phyloP scores from a whole-genome alignment of 208 protist genomes.

The Wallacemonas rigidus region DNA sequence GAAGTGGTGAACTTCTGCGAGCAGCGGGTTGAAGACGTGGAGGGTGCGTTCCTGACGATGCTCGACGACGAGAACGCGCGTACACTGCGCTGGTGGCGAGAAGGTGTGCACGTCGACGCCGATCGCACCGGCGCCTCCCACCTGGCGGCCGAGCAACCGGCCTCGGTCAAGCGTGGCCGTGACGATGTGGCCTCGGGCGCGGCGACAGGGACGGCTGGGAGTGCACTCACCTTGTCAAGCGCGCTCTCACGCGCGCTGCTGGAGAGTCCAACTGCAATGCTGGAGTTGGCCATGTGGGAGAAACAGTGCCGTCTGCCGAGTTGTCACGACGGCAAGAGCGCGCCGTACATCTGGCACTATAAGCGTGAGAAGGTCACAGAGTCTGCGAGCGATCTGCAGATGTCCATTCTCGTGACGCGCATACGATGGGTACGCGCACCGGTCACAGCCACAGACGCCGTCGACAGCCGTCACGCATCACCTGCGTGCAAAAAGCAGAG shows the following conservation, averaged over 20 bases:
- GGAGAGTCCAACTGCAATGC: not conserved
- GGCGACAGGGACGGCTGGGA: not conserved
- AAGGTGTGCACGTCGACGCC: not conserved
- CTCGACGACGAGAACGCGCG: slow-evolving; percentile 61
- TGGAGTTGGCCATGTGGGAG: not conserved
- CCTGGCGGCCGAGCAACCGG: not conserved
- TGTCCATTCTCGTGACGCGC: slow-evolving; percentile 62
- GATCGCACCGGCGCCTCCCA: not conserved
- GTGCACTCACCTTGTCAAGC: slow-evolving; percentile 5
- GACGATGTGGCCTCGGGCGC: not conserved
- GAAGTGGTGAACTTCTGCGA: slow-evolving; percentile 89
- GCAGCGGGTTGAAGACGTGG: slow-evolving; percentile 84
- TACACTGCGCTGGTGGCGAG: not conserved
- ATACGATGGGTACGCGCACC: slow-evolving; percentile 51
- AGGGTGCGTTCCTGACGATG: slow-evolving; percentile 66
- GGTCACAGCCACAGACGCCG: not conserved
- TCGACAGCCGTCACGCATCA: not conserved
- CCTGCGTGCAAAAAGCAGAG: not conserved
- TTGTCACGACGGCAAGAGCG: slow-evolving; percentile 32
- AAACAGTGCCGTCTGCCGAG: slow-evolving; percentile 30
- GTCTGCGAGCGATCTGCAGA: slow-evolving; percentile 65
- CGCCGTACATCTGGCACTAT: slow-evolving; percentile 41
- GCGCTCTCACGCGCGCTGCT: not conserved
- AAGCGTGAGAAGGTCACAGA: slow-evolving; percentile 47
- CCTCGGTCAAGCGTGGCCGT: not conserved